Evolutionary conservation across 2,329 filamentous ascomycete species (phyloP).

Genomic region (Decorospora gaudefroyi): DNA sequence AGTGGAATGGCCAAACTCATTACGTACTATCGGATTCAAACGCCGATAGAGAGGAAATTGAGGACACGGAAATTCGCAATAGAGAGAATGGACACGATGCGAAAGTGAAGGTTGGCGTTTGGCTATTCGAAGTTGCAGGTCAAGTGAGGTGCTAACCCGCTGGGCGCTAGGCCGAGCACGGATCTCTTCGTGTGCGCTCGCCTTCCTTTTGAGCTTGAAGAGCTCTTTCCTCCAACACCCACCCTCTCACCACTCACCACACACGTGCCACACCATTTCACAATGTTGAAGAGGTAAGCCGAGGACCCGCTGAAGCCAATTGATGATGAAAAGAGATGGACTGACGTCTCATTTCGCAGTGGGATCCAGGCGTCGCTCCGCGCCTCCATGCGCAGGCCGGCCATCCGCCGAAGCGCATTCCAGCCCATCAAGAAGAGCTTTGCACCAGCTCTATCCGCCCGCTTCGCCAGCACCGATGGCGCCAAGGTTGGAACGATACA

Average conservation of each 20-base stretch:
- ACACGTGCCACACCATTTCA: conserved; percentile 52
- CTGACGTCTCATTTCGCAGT: conserved; percentile 55
- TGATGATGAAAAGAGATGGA: conserved; percentile 40
- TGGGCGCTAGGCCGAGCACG: conserved; percentile 15
- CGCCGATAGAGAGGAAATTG: too few species aligned
- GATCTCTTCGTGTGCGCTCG: conserved; percentile 11
- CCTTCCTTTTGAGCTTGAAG: conserved; percentile 17
- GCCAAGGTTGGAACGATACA: conserved; percentile 66
- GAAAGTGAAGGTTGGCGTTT: neutral
- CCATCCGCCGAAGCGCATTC: conserved; percentile 57
- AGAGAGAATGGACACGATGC: neutral
- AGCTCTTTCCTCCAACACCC: conserved; percentile 32
- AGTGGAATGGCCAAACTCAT: too few species aligned
- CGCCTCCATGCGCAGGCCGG: conserved; percentile 63
- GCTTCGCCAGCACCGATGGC: conserved; percentile 65
- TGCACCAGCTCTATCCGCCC: conserved; percentile 62
- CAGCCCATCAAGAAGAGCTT: conserved; percentile 62
- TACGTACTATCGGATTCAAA: too few species aligned
- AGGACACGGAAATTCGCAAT: too few species aligned
- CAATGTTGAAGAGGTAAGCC: conserved; percentile 66
- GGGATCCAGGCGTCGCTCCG: conserved; percentile 68
- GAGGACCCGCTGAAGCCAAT: conserved; percentile 37
- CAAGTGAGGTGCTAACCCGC: conserved; percentile 1
- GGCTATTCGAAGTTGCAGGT: neutral
- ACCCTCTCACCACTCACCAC: conserved; percentile 35